phyloP scores from a whole-genome alignment of 805 yeast species.

The Teunomyces pallodes region DNA sequence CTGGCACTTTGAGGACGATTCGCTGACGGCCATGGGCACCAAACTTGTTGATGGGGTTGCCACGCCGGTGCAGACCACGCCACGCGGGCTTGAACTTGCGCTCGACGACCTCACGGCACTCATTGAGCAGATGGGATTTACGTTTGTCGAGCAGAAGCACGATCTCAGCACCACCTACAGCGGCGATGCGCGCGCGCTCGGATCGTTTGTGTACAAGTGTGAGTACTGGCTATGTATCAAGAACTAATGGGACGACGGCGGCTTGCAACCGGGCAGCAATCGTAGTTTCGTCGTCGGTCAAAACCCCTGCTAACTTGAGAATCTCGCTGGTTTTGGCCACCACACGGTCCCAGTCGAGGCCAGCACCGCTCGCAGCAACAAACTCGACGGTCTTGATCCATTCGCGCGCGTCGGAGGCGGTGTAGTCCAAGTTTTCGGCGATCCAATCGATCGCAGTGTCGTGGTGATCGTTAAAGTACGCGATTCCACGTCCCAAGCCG shows the following conservation, averaged over 20 bases:
- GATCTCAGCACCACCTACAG: slow-evolving; percentile 53
- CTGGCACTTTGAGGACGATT: slow-evolving; percentile 68
- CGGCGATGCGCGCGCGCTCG: slow-evolving; percentile 48
- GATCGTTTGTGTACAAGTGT: slow-evolving; percentile 57
- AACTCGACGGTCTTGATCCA: slow-evolving; percentile 83
- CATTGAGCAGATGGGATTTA: slow-evolving; percentile 50
- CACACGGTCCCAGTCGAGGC: slow-evolving; percentile 49
- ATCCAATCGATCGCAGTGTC: slow-evolving; percentile 70
- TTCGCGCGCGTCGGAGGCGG: slow-evolving; percentile 69
- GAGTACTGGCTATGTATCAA: slow-evolving; percentile 66
- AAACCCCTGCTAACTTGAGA: slow-evolving; percentile 64
- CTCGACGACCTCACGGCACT: slow-evolving; percentile 52
- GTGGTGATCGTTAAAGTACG: slow-evolving; percentile 55
- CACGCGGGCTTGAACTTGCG: slow-evolving; percentile 59
- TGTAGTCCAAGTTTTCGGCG: slow-evolving; percentile 66
- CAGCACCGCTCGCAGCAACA: slow-evolving; percentile 30
- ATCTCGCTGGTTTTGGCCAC: slow-evolving; percentile 54
- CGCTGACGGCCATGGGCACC: slow-evolving; percentile 19
- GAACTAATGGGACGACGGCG: slow-evolving; percentile 3
- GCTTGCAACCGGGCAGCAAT: slow-evolving; percentile 25
- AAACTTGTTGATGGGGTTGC: slow-evolving; percentile 17
- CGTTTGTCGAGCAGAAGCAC: slow-evolving; percentile 41
- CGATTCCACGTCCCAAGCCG: slow-evolving; percentile 66
- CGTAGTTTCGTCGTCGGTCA: slow-evolving; percentile 27
- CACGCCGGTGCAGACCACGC: slow-evolving; percentile 30